A percentile compares a stretch with the other conserved stretches of the same genome.
phyloP scores from a whole-genome alignment of 768 basidiomycete genomes.

The Tephrocybe sp. region DNA sequence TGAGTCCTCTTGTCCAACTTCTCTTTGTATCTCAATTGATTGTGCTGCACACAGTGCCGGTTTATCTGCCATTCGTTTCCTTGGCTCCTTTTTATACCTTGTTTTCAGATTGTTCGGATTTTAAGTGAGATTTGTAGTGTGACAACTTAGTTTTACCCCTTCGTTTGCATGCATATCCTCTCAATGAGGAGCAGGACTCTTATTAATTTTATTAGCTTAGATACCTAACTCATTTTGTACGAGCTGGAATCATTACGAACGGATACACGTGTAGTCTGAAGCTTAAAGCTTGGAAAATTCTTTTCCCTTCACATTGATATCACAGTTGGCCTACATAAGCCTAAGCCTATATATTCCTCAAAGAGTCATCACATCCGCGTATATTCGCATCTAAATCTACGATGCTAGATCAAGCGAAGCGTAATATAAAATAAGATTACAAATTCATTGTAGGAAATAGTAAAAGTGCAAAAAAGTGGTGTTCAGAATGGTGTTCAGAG shows the following conservation, averaged over 20 bases:
- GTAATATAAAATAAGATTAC: slow-evolving; percentile 1
- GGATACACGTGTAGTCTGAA: no score
- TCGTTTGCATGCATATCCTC: slow-evolving; percentile 1
- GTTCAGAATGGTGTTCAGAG: no score
- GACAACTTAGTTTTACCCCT: not conserved
- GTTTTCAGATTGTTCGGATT: slow-evolving; percentile 69
- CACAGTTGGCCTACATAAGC: no score
- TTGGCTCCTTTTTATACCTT: slow-evolving; percentile 77
- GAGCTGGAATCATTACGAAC: not conserved
- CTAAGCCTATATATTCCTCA: no score
- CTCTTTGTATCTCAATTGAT: not conserved
- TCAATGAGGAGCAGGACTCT: not conserved
- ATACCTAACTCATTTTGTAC: not conserved
- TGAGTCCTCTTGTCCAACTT: slow-evolving; percentile 16
- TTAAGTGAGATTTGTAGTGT: slow-evolving; percentile 24
- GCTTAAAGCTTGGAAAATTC: no score
- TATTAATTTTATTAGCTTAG: not conserved
- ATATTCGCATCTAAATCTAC: no score
- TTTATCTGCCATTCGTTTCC: slow-evolving; percentile 77
- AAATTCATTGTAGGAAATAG: not conserved
- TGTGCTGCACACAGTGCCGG: slow-evolving; percentile 50
- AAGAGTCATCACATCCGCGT: no score
- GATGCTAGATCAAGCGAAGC: no score
- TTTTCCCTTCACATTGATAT: no score
- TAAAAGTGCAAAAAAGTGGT: not conserved